These are phyloP conservation scores for Tetrahymena malaccensis DNA, from an alignment of 73 alveolate genomes.

Conservation along the genomic window DNA sequence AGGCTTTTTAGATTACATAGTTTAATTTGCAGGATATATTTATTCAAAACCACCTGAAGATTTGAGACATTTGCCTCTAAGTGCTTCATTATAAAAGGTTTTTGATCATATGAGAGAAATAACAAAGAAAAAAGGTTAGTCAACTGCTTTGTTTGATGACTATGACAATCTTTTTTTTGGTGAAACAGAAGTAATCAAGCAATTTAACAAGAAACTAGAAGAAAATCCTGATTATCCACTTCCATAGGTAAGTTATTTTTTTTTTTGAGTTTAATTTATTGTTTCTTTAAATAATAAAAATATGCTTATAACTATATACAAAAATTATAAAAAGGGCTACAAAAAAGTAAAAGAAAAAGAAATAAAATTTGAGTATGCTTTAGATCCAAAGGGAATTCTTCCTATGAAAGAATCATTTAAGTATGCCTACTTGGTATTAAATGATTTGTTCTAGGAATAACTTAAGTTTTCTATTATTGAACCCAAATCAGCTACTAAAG, in stretches of 20 bases:
- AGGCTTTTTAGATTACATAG: constrained; percentile 8
- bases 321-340: background rate
- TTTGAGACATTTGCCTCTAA: constrained; percentile 19
- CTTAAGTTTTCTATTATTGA: background rate
- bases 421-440: background rate
- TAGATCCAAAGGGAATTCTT: background rate
- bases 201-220: constrained; percentile 52
- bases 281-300: too few relatives aligned
- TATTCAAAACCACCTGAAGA: constrained; percentile 8
- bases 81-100: constrained; percentile 8
- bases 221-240: constrained; percentile 52
- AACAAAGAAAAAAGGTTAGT: constrained; percentile 32
- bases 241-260: constrained; percentile 47
- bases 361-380: background rate
- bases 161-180: constrained; percentile 55
- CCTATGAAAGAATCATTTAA: background rate
- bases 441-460: background rate
- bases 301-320: too few relatives aligned
- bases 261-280: background rate
- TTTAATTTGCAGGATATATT: constrained; percentile 11
- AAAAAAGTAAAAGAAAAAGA: background rate
- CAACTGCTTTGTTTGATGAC: constrained; percentile 48
- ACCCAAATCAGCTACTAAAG: background rate
- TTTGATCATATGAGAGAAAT: constrained; percentile 33
- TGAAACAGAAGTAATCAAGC: constrained; percentile 52